These are phyloP conservation scores for Gymnopilus junonius DNA, from an alignment of 768 basidiomycete genomes.

Conservation along the genomic window DNA sequence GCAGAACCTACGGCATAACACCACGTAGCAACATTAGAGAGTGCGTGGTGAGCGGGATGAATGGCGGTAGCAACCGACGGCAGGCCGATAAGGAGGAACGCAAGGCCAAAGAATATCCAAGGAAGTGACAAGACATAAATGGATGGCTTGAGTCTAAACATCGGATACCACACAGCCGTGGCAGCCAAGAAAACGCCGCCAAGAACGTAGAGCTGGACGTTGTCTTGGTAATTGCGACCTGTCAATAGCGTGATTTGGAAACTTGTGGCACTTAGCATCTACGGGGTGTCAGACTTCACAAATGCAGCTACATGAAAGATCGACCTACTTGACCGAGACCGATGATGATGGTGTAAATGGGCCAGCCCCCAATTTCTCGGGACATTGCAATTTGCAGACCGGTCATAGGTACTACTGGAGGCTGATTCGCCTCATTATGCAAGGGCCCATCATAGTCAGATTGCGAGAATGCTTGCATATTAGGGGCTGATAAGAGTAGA, in stretches of 20 bases:
- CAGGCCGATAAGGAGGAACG: slow-evolving; percentile 90
- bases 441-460: slow-evolving; percentile 48
- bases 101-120: slow-evolving; percentile 90
- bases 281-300: slow-evolving; percentile 15
- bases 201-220: slow-evolving; percentile 88
- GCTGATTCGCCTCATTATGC: slow-evolving; percentile 51
- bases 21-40: slow-evolving; percentile 87
- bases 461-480: slow-evolving; percentile 50
- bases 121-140: slow-evolving; percentile 85
- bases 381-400: slow-evolving; percentile 84
- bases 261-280: slow-evolving; percentile 90
- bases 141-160: slow-evolving; percentile 89
- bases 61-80: slow-evolving; percentile 74
- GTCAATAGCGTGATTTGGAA: slow-evolving; percentile 94
- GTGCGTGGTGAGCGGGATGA: slow-evolving; percentile 60
- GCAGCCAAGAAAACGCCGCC: slow-evolving; percentile 86
- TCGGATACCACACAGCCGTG: slow-evolving; percentile 85
- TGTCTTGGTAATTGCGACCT: slow-evolving; percentile 82
- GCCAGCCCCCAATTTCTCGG: slow-evolving; percentile 84
- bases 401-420: slow-evolving; percentile 80
- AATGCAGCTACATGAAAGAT: background rate
- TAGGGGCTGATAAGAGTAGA: slow-evolving; percentile 45
- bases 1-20: slow-evolving; percentile 91
- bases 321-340: slow-evolving; percentile 73
- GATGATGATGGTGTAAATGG: slow-evolving; percentile 88